Evolutionary conservation across 108 stramenopile species (phyloP).

Genomic region (Asterionellopsis glacialis): DNA sequence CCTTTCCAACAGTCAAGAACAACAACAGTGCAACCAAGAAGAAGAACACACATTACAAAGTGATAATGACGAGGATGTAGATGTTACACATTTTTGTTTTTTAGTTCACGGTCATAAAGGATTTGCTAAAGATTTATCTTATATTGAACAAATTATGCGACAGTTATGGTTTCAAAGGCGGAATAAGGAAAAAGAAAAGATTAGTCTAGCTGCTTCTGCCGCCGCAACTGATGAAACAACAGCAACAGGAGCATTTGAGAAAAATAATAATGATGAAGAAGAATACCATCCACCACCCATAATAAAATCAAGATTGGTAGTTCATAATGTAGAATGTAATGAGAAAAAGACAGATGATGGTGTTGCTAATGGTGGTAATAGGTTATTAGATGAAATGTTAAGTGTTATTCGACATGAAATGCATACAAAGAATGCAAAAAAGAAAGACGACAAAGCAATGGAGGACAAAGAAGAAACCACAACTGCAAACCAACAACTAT

Average conservation of each 20-base stretch:
- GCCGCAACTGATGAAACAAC: background rate
- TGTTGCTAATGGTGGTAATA: conserved; percentile 63
- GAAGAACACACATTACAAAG: background rate
- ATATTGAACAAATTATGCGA: conserved; percentile 35
- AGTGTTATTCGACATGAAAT: conserved; percentile 53
- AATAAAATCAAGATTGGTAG: conserved; percentile 24
- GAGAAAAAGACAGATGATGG: conserved; percentile 77
- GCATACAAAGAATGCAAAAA: conserved; percentile 9
- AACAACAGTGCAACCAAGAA: too few species aligned
- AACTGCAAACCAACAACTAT: too few species aligned
- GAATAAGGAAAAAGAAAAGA: too few species aligned
- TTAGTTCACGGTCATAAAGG: conserved; percentile 55
- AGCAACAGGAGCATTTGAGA: conserved; percentile 13
- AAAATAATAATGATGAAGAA: too few species aligned
- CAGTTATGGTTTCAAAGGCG: background rate
- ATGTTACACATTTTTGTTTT: conserved; percentile 45
- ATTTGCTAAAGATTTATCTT: conserved; percentile 36
- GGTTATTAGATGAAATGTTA: conserved; percentile 66
- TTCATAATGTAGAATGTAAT: conserved; percentile 67
- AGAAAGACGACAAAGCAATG: too few species aligned
- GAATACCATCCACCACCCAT: too few species aligned
- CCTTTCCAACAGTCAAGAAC: too few species aligned
- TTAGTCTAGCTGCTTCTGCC: background rate
- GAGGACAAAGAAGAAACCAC: background rate
- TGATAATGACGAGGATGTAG: background rate